These are phyloP conservation scores for Mycena chlorophos DNA, from an alignment of 768 basidiomycete genomes.

Conservation along the genomic window DNA sequence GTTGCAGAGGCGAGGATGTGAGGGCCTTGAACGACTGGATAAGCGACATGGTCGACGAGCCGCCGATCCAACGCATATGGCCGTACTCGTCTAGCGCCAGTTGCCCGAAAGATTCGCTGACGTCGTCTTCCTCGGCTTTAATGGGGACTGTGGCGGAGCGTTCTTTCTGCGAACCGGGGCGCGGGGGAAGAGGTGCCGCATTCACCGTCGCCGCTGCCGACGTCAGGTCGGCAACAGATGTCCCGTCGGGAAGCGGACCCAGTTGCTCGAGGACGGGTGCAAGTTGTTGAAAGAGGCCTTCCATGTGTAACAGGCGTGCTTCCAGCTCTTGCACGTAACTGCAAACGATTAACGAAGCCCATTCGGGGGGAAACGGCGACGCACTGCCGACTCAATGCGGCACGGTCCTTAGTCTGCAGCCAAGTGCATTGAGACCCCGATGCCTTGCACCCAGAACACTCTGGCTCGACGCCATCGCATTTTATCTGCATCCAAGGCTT, in stretches of 20 bases:
- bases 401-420: slow-evolving; percentile 90
- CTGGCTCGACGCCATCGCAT: slow-evolving; percentile 86
- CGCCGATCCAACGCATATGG: slow-evolving; percentile 89
- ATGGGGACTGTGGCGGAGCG: slow-evolving; percentile 43
- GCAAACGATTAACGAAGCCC: slow-evolving; percentile 21
- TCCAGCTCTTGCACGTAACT: slow-evolving; percentile 93
- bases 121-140: slow-evolving; percentile 65
- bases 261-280: slow-evolving; percentile 77
- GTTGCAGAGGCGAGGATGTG: slow-evolving; percentile 71
- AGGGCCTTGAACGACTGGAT: slow-evolving; percentile 83
- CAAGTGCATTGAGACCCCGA: slow-evolving; percentile 82
- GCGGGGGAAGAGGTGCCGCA: slow-evolving; percentile 36
- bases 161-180: slow-evolving; percentile 39
- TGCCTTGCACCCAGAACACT: slow-evolving; percentile 76
- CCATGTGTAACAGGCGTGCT: slow-evolving; percentile 85
- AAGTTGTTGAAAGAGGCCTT: slow-evolving; percentile 79
- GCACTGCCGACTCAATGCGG: slow-evolving; percentile 86
- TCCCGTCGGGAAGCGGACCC: slow-evolving; percentile 52
- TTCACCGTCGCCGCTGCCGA: slow-evolving; percentile 27
- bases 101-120: slow-evolving; percentile 84
- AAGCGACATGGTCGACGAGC: slow-evolving; percentile 89
- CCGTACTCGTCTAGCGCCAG: slow-evolving; percentile 87
- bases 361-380: slow-evolving; percentile 31
- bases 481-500: slow-evolving; percentile 45
- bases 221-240: slow-evolving; percentile 34